These are phyloP conservation scores for Phanerochaete carnosa DNA, from an alignment of 768 basidiomycete genomes.

Conservation along the genomic window DNA sequence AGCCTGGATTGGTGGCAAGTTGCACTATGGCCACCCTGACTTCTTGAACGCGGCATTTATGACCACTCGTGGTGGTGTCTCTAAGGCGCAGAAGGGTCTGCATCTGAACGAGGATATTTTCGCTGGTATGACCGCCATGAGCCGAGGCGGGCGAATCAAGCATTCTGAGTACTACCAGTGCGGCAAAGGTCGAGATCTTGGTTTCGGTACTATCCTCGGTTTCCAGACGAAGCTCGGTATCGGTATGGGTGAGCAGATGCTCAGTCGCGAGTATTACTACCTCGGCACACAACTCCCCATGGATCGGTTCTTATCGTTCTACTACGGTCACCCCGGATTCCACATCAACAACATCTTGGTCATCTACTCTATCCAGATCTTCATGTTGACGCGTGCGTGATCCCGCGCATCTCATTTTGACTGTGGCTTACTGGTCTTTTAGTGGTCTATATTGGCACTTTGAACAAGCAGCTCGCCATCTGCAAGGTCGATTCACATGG, in stretches of 20 bases:
- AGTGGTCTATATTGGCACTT: constrained; percentile 76
- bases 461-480: constrained; percentile 90
- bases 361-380: constrained; percentile 95
- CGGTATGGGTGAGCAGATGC: constrained; percentile 99
- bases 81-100: constrained; percentile 97
- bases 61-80: constrained; percentile 97
- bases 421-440: neutral
- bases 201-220: constrained; percentile 98
- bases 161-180: constrained; percentile 99
- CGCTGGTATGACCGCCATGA: constrained; percentile 98
- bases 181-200: constrained; percentile 98
- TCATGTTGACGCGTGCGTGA: constrained; percentile 88
- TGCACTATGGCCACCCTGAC: constrained; percentile 99
- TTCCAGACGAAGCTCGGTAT: constrained; percentile 99
- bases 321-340: constrained; percentile 99
- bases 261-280: constrained; percentile 99
- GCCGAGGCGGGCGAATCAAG: constrained; percentile 98
- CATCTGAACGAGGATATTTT: constrained; percentile 99
- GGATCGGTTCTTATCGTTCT: constrained; percentile 98
- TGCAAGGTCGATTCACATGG: constrained; percentile 82
- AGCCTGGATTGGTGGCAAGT: constrained; percentile 96
- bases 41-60: constrained; percentile 98
- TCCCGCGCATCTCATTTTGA: neutral
- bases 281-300: constrained; percentile 96
- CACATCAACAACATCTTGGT: constrained; percentile 99